Evolutionary conservation across 495 filamentous ascomycete species (phyloP).

Genomic region (Aspergillus nanangensis): DNA sequence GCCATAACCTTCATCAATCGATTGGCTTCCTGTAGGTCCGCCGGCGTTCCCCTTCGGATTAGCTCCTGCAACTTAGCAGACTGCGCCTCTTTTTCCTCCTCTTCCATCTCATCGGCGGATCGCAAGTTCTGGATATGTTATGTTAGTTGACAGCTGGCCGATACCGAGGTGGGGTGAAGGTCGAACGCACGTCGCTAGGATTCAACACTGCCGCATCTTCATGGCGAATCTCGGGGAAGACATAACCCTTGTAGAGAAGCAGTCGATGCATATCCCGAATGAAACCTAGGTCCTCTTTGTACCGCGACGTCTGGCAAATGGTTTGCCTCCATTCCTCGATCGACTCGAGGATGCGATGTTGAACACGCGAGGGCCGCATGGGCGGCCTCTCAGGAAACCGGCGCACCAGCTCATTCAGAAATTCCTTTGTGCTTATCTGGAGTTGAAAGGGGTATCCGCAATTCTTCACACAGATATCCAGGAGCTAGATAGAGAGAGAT

Average conservation of each 20-base stretch:
- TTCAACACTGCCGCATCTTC: conserved; percentile 98
- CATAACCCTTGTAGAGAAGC: conserved; percentile 92
- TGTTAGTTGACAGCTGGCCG: conserved; percentile 14
- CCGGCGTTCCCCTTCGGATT: conserved; percentile 84
- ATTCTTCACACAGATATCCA: conserved; percentile 99
- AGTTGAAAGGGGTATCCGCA: conserved; percentile 99
- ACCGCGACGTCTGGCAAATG: conserved; percentile 94
- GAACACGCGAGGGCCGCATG: conserved; percentile 77
- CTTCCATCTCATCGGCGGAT: conserved; percentile 98
- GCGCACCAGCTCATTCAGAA: conserved; percentile 95
- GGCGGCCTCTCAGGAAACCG: conserved; percentile 93
- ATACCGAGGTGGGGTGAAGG: not conserved
- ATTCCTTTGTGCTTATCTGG: conserved; percentile 97
- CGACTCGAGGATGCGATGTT: conserved; percentile 87
- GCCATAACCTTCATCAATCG: conserved; percentile 99
- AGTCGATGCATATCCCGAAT: conserved; percentile 98
- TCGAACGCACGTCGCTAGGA: conserved; percentile 81
- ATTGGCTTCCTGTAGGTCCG: conserved; percentile 94
- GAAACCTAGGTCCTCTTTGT: conserved; percentile 94
- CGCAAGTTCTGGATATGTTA: conserved; percentile 68
- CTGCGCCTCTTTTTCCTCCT: conserved; percentile 89
- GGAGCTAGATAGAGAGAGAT: conserved; percentile 57
- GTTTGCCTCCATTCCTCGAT: conserved; percentile 99
- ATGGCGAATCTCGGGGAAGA: conserved; percentile 83
- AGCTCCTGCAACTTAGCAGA: conserved; percentile 96